Conservation (phyloP, 106 monocot species). For the Dendrobium huoshanense region DNA sequence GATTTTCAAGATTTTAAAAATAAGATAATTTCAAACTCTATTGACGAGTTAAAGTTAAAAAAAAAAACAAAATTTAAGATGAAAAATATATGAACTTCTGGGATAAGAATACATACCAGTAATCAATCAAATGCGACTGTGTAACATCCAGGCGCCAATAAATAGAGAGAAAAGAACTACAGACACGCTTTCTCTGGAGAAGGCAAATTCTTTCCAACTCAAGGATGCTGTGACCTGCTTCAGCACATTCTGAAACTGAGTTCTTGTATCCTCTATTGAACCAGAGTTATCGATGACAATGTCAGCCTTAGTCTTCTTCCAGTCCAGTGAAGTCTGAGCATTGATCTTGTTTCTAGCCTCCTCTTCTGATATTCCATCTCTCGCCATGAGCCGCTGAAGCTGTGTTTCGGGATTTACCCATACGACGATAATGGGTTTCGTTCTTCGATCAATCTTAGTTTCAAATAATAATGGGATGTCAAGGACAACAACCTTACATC, state of each 20-base stretch:
- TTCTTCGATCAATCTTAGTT: conserved; percentile 67
- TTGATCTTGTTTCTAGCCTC: conserved; percentile 64
- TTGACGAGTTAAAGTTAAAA: neutral
- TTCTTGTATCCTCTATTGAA: conserved; percentile 61
- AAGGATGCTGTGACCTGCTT: conserved; percentile 37
- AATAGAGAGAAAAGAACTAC: conserved; percentile 34
- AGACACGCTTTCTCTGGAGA: conserved; percentile 62
- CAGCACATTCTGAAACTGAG: conserved; percentile 54
- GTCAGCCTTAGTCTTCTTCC: conserved; percentile 69
- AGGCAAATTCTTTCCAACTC: conserved; percentile 51
- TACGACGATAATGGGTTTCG: conserved; percentile 69
- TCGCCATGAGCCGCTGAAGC: conserved; percentile 55
- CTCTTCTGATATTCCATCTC: conserved; percentile 73
- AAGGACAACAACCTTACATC: conserved; percentile 63
- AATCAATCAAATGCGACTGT: conserved; percentile 13
- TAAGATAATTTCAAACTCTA: too few relatives aligned
- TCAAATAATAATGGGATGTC: conserved; percentile 93
- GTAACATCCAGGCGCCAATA: conserved; percentile 27
- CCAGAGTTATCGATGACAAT: conserved; percentile 88
- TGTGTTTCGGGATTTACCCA: conserved; percentile 87
- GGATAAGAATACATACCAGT: neutral
- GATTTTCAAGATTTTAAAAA: neutral
- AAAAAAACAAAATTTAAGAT: neutral
- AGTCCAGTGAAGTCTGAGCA: conserved; percentile 63
- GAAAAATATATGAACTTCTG: neutral